Conservation (phyloP, 371 early-diverging fungal genomes). For the Mortierella sp. region DNA sequence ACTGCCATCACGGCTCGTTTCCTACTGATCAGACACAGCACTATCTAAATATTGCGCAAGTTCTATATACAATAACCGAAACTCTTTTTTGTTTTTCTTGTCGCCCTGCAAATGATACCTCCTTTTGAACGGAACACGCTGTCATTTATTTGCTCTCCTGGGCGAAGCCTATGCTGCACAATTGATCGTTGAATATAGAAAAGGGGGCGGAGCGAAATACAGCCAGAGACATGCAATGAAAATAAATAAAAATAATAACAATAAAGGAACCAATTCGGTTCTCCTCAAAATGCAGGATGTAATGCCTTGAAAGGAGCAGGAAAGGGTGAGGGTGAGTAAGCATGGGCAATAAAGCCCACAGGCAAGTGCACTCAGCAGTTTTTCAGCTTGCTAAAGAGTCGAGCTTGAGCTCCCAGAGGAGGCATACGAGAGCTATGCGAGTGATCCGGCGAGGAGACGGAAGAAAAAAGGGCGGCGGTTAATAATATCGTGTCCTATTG, state of each 20-base stretch:
- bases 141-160: neutral
- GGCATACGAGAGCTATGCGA: neutral
- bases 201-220: neutral
- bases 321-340: slow-evolving; percentile 7
- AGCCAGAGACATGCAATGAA: neutral
- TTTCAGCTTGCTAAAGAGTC: slow-evolving; percentile 5
- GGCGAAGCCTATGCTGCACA: neutral
- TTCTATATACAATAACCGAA: neutral
- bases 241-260: slow-evolving; percentile 2
- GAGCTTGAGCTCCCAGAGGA: neutral
- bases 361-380: neutral
- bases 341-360: neutral
- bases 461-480: neutral
- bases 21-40: neutral
- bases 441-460: neutral
- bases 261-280: slow-evolving; percentile 7
- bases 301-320: slow-evolving; percentile 8
- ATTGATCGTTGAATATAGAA: neutral
- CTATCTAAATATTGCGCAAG: neutral
- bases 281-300: slow-evolving; percentile 22
- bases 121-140: neutral
- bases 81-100: neutral
- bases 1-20: neutral
- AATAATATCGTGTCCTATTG: neutral
- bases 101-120: neutral